Conservation (phyloP, 192 early-diverging fungal species). For the Entrophospora sp. region DNA sequence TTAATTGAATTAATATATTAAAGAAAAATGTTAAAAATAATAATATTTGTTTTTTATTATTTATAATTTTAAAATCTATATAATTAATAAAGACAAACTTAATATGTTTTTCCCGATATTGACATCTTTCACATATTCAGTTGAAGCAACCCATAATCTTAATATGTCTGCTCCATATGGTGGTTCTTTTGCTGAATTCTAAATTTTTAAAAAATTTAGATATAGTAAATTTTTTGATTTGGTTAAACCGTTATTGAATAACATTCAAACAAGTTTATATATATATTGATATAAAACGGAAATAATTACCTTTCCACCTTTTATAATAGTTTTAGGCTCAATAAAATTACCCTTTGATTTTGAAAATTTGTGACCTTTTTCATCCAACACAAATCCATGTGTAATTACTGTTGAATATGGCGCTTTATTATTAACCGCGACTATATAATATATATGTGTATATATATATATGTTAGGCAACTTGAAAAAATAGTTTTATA, state of each 20-base stretch:
- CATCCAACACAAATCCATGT: conserved; percentile 69
- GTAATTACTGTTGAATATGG: conserved; percentile 66
- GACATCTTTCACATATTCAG: conserved; percentile 68
- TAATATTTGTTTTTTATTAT: background rate
- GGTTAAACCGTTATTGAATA: too few species aligned
- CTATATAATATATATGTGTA: too few species aligned
- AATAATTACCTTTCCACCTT: conserved; percentile 45
- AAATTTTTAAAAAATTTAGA: background rate
- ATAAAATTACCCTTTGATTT: conserved; percentile 76
- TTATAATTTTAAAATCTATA: background rate
- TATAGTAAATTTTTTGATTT: too few species aligned
- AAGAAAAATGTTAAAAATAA: background rate
- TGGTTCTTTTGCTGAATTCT: conserved; percentile 55
- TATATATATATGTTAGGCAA: too few species aligned
- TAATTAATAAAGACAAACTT: conserved; percentile 23
- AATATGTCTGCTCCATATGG: conserved; percentile 69
- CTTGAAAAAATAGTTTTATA: too few species aligned
- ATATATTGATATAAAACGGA: too few species aligned
- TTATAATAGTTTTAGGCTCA: conserved; percentile 52
- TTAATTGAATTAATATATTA: background rate
- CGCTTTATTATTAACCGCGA: conserved; percentile 54
- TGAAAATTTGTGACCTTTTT: conserved; percentile 72
- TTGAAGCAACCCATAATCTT: conserved; percentile 65
- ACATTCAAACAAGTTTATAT: too few species aligned
- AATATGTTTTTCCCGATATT: conserved; percentile 59